phyloP scores from a whole-genome alignment of 2,329 filamentous ascomycete genomes.

The Endoconidiophora laricicola region DNA sequence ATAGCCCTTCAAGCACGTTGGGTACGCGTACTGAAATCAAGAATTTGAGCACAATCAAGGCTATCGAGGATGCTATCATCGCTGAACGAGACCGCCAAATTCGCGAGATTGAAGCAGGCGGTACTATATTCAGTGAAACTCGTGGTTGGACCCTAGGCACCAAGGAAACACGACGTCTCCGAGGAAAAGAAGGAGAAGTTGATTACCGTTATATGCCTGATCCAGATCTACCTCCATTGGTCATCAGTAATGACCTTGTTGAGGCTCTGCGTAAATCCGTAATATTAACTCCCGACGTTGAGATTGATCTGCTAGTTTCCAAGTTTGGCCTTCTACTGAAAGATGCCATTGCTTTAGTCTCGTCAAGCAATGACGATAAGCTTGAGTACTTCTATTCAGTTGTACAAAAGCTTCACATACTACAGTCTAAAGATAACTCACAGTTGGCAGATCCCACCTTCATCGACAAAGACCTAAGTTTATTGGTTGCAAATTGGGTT shows the following conservation, averaged over 20 bases:
- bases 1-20: slow-evolving; percentile 27
- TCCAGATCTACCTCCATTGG: slow-evolving; percentile 67
- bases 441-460: slow-evolving; percentile 13
- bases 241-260: slow-evolving; percentile 57
- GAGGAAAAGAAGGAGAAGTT: slow-evolving; percentile 91
- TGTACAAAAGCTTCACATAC: slow-evolving; percentile 29
- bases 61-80: slow-evolving; percentile 84
- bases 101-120: slow-evolving; percentile 56
- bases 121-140: slow-evolving; percentile 66
- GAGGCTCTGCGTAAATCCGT: slow-evolving; percentile 43
- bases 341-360: slow-evolving; percentile 66
- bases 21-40: slow-evolving; percentile 94
- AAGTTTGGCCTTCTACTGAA: slow-evolving; percentile 57
- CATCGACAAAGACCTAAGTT: slow-evolving; percentile 24
- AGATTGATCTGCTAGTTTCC: slow-evolving; percentile 43
- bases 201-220: slow-evolving; percentile 99
- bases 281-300: slow-evolving; percentile 55
- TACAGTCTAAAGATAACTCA: slow-evolving; percentile 15
- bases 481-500: slow-evolving; percentile 47
- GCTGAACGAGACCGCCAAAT: slow-evolving; percentile 87
- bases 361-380: slow-evolving; percentile 60
- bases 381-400: slow-evolving; percentile 68
- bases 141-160: slow-evolving; percentile 80
- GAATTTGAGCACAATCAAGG: slow-evolving; percentile 87
- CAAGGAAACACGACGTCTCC: slow-evolving; percentile 61